Base-by-base conservation (phyloP, 2,329 filamentous ascomycete genomes). In the Hypomyces rosellus region DNA sequence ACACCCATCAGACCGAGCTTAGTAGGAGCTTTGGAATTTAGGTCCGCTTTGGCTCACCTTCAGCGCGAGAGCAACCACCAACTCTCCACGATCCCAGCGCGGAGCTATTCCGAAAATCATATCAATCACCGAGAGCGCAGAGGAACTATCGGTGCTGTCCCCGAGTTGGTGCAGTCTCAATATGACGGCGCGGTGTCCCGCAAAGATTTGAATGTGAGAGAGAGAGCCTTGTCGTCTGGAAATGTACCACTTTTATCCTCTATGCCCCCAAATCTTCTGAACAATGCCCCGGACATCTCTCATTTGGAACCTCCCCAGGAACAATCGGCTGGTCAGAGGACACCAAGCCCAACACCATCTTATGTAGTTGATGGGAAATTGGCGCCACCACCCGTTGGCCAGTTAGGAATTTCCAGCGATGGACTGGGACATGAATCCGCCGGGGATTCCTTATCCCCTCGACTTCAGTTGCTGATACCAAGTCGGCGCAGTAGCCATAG, bases 1-100 rank as follows among this genome's bases (percentile, higher is more conserved):
- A 92, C 85, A 6, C 87, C 90, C 0, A 96, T 99, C 55, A 80
- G 93, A 40, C 92, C 93, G 1, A 97, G 93, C 72, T 73, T 99
- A 43, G 86, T 99, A 3, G 93, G 93, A 40, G 93, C 89, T 8
- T 74, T 99, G 51, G 93, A 99, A 68, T 99, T 99, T 60, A 81
- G 91, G 59, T 92, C 92, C 2, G 86, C 96, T 3, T 73, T 99
- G 42, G 86, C 88, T n/a, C 90, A 90, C 3, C 71, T 99, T 50
- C 85, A 95, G 61, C 87, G 84, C 56, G 88, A 89, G 50, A 82
- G 88, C 61, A 93, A 89, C 56, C 80, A 88, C 22, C 82, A 84
- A 59, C 78, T 86, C 15, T 80, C 83, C 40, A 80, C 84, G 2
- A 83, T 95, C 54, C 77, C 83, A 56, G 69, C 82, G 20, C 79